Evolutionary conservation across 1,284 basidiomycete genomes (phyloP), one percentile per base, ranked within the genome.

Genomic region (Cutaneotrichosporon sp.): DNA sequence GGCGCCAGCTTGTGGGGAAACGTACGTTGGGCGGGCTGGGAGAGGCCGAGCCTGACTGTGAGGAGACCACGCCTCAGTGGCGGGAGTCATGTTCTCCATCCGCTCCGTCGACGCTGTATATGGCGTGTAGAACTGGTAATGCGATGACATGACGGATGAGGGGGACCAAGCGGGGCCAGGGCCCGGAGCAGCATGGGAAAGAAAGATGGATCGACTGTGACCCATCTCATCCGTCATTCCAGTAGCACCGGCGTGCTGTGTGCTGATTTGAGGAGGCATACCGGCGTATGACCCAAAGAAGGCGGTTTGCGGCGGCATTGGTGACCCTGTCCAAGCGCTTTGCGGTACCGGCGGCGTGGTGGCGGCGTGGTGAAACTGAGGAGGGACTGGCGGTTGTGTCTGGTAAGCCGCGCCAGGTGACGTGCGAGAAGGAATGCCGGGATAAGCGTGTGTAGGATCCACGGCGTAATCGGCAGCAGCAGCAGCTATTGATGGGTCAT

Each of bases 91-190:
- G 36, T 56, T 60, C 32, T 61, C 62, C 50, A 68, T 62, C n/a
- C 42, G 53, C 36, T 68, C 64, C 14, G 50, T 58, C 51, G 64
- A 58, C 7, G 22, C 32, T 8, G 57, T 60, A 26, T 56, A 68
- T 2, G 62, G 62, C 40, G 38, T 59, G 53, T 62, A 68, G 57
- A 63, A 68, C 60, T 65, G 63, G 38, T 62, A 68, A 1, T 64
- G 66, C 7, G 66, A 49, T 18, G 66, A 61, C 14, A 68, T 32
- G 11, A 68, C 64, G 0, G 64, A 62, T 8, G 66, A 68, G 4
- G 64, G 47, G 5, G 66, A 65, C 66, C 66, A 68, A 0, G 59
- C 64, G 8, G 61, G 55, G 4, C 34, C 49, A 9, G 66, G 59
- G 9, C 18, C 26, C 0, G 64, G 56, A 5, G 66, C 56, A 0